These are phyloP conservation scores for Choiromyces venosus DNA, from an alignment of 495 filamentous ascomycete genomes.

Conservation along the genomic window DNA sequence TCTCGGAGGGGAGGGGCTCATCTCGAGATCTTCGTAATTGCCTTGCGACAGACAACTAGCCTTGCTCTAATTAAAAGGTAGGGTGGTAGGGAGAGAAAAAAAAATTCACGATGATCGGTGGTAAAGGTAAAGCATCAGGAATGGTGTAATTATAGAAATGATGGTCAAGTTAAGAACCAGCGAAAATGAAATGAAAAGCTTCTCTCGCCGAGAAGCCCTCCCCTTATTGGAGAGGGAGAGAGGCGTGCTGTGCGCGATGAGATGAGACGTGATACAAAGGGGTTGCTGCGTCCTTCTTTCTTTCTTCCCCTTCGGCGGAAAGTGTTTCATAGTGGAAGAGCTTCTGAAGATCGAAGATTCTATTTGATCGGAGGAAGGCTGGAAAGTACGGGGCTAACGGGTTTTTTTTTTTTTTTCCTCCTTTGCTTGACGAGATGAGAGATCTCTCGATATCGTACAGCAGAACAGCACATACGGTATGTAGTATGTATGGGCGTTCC, in stretches of 20 bases:
- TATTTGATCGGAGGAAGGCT: background rate
- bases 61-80: background rate
- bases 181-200: background rate
- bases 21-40: background rate
- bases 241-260: background rate
- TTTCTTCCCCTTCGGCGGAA: background rate
- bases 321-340: background rate
- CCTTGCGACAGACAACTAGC: background rate
- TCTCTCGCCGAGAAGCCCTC: background rate
- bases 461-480: background rate
- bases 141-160: slow-evolving; percentile 2
- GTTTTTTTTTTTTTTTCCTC: background rate
- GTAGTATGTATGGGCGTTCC: background rate
- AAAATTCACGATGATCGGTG: slow-evolving; percentile 1
- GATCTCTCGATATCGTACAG: slow-evolving; percentile 1
- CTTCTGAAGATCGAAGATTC: background rate
- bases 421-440: background rate
- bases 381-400: background rate
- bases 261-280: background rate
- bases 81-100: background rate
- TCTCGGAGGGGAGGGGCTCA: background rate
- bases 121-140: background rate
- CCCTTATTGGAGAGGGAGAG: background rate
- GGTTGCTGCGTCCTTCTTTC: background rate
- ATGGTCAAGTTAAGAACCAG: background rate